A percentile compares a stretch with the other conserved stretches of the same genome.
These are phyloP conservation scores for Thuja plicata DNA, from an alignment of 83 land plant species.

Conservation along the genomic window DNA sequence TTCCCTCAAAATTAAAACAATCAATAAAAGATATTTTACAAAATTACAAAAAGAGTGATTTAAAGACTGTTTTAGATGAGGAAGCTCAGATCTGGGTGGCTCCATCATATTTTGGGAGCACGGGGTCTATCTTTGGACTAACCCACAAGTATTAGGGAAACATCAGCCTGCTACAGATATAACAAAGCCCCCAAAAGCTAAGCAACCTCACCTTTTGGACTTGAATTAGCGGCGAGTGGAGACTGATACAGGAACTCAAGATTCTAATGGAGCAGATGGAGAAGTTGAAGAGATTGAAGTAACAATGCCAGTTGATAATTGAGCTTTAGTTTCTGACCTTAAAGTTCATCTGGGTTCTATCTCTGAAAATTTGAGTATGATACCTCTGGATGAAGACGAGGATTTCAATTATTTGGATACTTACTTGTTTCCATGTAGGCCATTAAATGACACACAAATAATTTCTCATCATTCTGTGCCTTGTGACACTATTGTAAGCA, in stretches of 20 bases:
- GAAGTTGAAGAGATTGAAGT: constrained; percentile 8
- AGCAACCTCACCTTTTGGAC: constrained; percentile 41
- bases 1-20: too few species aligned
- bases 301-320: constrained; percentile 1
- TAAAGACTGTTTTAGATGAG: constrained; percentile 38
- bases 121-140: constrained; percentile 30
- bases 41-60: constrained; percentile 22
- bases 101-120: constrained; percentile 33
- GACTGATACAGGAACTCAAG: constrained; percentile 14
- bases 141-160: constrained; percentile 49
- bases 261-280: constrained; percentile 11
- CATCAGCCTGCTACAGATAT: constrained; percentile 64
- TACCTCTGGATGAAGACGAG: not conserved
- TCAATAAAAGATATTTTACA: too few species aligned
- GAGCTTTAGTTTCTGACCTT: not conserved
- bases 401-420: not conserved
- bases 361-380: not conserved
- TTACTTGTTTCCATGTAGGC: not conserved
- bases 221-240: constrained; percentile 11
- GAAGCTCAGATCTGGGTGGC: constrained; percentile 26
- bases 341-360: not conserved
- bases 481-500: not conserved
- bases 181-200: constrained; percentile 57
- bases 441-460: not conserved
- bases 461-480: not conserved